Percentiles rank a stretch among this genome's conserved stretches.
phyloP scores from a whole-genome alignment of 2,329 filamentous ascomycete species.

The Diplodia corticola region DNA sequence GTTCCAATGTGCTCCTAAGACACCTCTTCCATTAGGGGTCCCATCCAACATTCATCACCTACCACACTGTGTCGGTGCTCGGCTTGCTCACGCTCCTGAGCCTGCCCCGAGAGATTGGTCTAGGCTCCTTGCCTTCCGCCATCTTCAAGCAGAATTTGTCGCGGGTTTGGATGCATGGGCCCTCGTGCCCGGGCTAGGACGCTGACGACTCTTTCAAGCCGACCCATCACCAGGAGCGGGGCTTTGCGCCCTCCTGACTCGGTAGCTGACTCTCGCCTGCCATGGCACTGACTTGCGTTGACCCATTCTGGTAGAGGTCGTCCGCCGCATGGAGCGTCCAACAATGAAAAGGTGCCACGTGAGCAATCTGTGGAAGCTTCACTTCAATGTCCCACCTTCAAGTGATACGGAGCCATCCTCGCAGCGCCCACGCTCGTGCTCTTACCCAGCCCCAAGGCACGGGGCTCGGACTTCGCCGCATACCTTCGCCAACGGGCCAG shows the following conservation, averaged over 20 bases:
- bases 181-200: neutral
- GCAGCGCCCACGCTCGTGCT: neutral
- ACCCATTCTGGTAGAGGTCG: neutral
- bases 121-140: neutral
- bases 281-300: neutral
- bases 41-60: neutral
- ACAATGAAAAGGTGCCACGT: conserved; percentile 1
- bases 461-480: conserved; percentile 13
- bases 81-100: neutral
- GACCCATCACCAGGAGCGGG: neutral
- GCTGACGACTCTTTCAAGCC: neutral
- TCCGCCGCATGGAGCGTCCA: neutral
- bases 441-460: neutral
- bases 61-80: neutral
- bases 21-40: neutral
- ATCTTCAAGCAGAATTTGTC: neutral
- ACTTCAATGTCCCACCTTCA: neutral
- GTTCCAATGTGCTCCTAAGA: too few species aligned
- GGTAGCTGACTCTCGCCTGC: neutral
- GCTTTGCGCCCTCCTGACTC: conserved; percentile 1
- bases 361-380: neutral
- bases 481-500: neutral
- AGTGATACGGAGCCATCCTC: neutral
- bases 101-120: neutral
- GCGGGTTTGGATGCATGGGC: neutral